Conservation (phyloP, 2,329 filamentous ascomycete genomes). For the Botryotinia calthae region DNA sequence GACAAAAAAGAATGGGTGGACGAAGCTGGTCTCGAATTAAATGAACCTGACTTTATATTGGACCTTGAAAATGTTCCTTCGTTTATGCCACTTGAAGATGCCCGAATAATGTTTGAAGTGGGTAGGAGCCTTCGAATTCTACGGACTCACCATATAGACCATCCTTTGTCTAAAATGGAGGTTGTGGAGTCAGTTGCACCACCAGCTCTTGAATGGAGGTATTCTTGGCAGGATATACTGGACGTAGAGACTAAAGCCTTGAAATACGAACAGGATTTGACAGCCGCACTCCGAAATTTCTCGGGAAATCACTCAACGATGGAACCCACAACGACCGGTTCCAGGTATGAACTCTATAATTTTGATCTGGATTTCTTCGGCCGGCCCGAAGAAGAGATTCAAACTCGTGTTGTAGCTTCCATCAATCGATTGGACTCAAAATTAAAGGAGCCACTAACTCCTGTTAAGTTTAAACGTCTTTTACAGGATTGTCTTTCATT, state of each 20-base stretch:
- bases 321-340: background rate
- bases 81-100: slow-evolving; percentile 70
- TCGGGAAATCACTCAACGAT: background rate
- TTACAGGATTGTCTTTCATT: slow-evolving; percentile 31
- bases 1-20: slow-evolving; percentile 55
- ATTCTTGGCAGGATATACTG: slow-evolving; percentile 68
- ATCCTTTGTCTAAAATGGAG: slow-evolving; percentile 60
- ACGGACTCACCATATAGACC: slow-evolving; percentile 65
- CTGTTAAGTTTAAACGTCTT: slow-evolving; percentile 30
- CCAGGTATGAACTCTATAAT: background rate
- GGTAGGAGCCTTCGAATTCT: slow-evolving; percentile 74
- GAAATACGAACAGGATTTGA: slow-evolving; percentile 49
- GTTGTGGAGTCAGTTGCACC: slow-evolving; percentile 48
- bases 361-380: slow-evolving; percentile 47
- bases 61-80: slow-evolving; percentile 64
- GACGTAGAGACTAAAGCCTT: slow-evolving; percentile 59
- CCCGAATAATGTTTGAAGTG: slow-evolving; percentile 71
- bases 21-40: slow-evolving; percentile 56
- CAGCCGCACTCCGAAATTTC: slow-evolving; percentile 35
- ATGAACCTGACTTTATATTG: slow-evolving; percentile 60
- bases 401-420: slow-evolving; percentile 49
- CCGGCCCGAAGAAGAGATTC: slow-evolving; percentile 47
- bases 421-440: slow-evolving; percentile 48
- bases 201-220: slow-evolving; percentile 64
- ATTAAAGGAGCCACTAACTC: slow-evolving; percentile 29